Conservation (phyloP, 495 filamentous ascomycete species). For the Trichoderma virens region DNA sequence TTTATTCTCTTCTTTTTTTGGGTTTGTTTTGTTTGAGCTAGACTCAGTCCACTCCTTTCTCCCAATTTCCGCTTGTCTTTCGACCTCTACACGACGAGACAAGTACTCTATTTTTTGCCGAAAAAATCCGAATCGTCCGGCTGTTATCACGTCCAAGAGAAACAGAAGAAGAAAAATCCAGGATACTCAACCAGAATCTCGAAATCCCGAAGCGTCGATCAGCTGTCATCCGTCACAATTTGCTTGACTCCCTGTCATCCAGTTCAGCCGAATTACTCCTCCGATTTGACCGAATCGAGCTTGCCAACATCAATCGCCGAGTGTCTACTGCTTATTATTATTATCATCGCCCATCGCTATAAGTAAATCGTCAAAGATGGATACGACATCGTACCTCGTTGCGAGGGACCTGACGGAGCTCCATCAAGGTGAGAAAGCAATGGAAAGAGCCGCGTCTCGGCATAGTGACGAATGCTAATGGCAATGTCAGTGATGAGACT, state of each 20-base stretch:
- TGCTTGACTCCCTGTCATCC: not conserved
- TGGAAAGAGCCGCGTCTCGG: not conserved
- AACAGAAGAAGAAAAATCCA: not conserved
- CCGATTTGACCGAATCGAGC: not conserved
- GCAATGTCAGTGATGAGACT: slow-evolving; percentile 8
- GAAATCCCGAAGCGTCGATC: not conserved
- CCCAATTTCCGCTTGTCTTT: not conserved
- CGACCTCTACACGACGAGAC: not conserved
- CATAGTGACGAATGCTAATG: not conserved
- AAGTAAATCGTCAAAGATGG: not conserved
- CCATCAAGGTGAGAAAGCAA: not conserved
- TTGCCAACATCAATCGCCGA: not conserved
- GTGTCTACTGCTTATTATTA: not conserved
- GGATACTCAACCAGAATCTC: not conserved
- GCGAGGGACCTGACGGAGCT: slow-evolving; percentile 9
- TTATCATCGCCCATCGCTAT: not conserved
- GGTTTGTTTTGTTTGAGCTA: not conserved
- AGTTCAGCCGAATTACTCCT: not conserved
- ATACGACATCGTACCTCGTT: not conserved
- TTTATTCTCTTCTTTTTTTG: not conserved
- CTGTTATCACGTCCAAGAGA: not conserved
- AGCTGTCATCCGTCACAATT: not conserved
- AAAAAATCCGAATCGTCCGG: not conserved
- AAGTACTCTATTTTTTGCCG: not conserved
- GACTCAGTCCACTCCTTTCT: slow-evolving; percentile 10